Evolutionary conservation across 768 basidiomycete species (phyloP).

Genomic region (Serendipita sp.): DNA sequence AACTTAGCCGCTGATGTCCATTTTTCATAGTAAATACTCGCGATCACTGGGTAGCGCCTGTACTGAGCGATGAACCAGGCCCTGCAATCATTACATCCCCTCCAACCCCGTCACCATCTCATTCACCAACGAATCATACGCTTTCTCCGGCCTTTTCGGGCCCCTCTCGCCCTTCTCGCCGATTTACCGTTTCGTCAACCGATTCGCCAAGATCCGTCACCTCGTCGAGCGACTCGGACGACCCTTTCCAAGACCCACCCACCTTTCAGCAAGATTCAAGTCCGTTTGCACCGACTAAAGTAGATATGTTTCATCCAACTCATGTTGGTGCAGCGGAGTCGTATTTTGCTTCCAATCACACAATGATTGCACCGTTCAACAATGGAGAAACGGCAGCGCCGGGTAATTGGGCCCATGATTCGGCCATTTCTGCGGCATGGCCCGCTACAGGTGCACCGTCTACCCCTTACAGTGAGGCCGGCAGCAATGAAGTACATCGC

Average conservation of each 20-base stretch:
- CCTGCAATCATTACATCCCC: slow-evolving; percentile 2
- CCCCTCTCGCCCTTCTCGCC: not conserved
- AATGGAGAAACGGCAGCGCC: too few species aligned
- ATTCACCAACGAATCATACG: not conserved
- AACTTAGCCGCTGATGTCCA: too few species aligned
- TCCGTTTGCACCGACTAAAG: not conserved
- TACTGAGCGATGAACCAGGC: not conserved
- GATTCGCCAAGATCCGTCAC: not conserved
- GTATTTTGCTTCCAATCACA: too few species aligned
- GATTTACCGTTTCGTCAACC: not conserved
- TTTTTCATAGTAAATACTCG: too few species aligned
- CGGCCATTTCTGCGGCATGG: not conserved
- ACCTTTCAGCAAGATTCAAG: not conserved
- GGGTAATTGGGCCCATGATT: too few species aligned
- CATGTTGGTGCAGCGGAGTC: too few species aligned
- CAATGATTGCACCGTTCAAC: too few species aligned
- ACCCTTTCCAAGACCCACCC: not conserved
- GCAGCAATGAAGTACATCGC: not conserved
- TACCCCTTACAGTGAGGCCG: not conserved
- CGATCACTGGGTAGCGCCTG: too few species aligned
- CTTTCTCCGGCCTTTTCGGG: not conserved
- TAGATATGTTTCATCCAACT: not conserved
- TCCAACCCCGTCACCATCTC: not conserved
- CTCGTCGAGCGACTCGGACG: not conserved
- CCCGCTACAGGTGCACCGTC: not conserved